Evolutionary conservation across 2,329 filamentous ascomycete species (phyloP).

Genomic region (Colletotrichum falcatum): DNA sequence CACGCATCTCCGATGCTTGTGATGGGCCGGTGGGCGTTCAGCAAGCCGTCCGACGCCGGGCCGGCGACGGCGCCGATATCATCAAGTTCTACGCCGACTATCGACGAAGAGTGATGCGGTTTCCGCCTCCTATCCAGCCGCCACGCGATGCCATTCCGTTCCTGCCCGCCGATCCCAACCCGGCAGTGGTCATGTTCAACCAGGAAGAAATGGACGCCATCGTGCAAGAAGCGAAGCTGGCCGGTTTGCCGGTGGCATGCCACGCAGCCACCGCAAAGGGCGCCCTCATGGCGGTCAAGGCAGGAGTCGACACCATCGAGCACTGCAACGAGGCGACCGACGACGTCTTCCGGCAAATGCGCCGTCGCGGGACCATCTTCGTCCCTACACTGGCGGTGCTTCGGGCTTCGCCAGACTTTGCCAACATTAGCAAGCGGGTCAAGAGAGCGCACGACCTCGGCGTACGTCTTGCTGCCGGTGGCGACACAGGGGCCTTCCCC

Average conservation of each 20-base stretch:
- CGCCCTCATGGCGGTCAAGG: conserved; percentile 58
- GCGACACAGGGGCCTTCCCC: conserved; percentile 65
- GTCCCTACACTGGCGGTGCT: conserved; percentile 64
- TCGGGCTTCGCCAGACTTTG: conserved; percentile 17
- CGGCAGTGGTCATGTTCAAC: conserved; percentile 58
- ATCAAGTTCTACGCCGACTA: conserved; percentile 67
- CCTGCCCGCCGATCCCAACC: conserved; percentile 50
- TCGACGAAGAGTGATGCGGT: conserved; percentile 57
- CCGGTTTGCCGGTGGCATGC: conserved; percentile 56
- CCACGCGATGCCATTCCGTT: conserved; percentile 44
- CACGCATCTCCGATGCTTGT: conserved; percentile 54
- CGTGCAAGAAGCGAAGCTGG: conserved; percentile 58
- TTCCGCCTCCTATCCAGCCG: conserved; percentile 48
- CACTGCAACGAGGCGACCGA: conserved; percentile 55
- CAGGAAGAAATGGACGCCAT: conserved; percentile 64
- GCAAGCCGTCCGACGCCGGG: conserved; percentile 58
- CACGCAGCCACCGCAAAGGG: conserved; percentile 57
- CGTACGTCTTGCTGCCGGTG: conserved; percentile 63
- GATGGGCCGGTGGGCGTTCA: conserved; percentile 62
- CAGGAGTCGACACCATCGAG: conserved; percentile 62
- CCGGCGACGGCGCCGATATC: conserved; percentile 62
- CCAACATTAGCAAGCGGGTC: conserved; percentile 50
- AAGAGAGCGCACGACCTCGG: conserved; percentile 60
- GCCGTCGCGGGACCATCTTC: conserved; percentile 58
- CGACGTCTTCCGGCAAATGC: conserved; percentile 58